These are phyloP conservation scores for Plectranthus barbatus DNA, from an alignment of 257 asterid genomes.

Conservation along the genomic window DNA sequence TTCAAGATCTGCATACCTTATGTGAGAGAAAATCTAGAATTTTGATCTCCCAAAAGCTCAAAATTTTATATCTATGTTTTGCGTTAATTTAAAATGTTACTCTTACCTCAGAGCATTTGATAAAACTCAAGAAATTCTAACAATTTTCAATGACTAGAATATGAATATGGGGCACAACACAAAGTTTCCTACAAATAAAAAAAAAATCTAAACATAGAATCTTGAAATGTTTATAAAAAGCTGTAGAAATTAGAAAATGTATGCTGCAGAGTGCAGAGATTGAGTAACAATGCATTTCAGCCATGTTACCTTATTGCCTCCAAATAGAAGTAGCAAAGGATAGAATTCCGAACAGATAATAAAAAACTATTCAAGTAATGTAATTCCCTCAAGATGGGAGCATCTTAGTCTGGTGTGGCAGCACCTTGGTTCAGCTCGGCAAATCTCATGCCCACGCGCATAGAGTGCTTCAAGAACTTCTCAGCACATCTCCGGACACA, in stretches of 20 bases:
- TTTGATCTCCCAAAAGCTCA: too few species aligned
- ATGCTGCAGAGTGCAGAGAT: background rate
- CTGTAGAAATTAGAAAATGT: background rate
- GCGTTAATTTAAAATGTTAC: too few species aligned
- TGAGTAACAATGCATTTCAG: background rate
- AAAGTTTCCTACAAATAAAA: background rate
- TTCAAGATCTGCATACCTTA: too few species aligned
- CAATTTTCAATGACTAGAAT: too few species aligned
- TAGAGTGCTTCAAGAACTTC: conserved; percentile 89
- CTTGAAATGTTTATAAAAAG: background rate
- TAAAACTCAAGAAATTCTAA: too few species aligned
- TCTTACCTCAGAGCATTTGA: too few species aligned
- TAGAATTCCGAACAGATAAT: background rate
- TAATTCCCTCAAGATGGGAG: background rate
- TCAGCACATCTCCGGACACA: conserved; percentile 94
- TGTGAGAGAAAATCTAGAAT: too few species aligned
- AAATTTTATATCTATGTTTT: too few species aligned
- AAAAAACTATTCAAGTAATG: background rate
- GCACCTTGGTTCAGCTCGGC: conserved; percentile 93
- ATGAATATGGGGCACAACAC: too few species aligned
- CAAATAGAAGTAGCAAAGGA: background rate
- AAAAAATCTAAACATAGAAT: background rate
- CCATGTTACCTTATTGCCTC: background rate
- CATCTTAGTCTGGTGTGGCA: conserved; percentile 57
- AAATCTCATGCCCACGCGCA: conserved; percentile 92